Base-by-base conservation (phyloP, 164 flowering plant genomes). In the Stephania japonica region DNA sequence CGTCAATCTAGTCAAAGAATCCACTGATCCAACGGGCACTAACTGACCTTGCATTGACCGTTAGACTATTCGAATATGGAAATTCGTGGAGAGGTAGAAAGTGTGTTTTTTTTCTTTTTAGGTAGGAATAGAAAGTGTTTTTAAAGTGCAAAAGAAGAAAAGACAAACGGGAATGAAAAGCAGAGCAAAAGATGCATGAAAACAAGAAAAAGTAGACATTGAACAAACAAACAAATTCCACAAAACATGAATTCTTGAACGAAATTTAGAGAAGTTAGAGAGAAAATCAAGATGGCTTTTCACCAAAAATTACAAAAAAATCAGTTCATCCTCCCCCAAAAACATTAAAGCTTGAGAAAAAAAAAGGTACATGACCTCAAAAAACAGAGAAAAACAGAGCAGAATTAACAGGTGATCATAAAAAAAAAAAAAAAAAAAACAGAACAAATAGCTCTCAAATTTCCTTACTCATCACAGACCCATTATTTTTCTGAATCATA, bases 401-500 rank as follows among this genome's bases (percentile, higher is more conserved):
- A 47, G 13, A 12, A 47, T 3, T 47, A 47, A 2, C 12, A 7
- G 53, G 19, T 19, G 64, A 50, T 50, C 5, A 50, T 1, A 7
- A 50, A 14, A 13, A 50, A 19, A 50, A 50, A 50, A 13, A 13
- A 14, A 50, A 14, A 50, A 5, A 59, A 59, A 56, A 4, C n/a
- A 56, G n/a, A 14, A 16, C 7, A 56, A 56, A 5, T 50, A 5
- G 10, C n/a, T 16, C 19, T 19, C n/a, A 56, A 19, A 59, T 59
- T 24, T 59, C 64, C 64, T 71, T 42, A 71, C 73, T 62, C 32
- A 71, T 47, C 73, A 19, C 23, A n/a, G 7, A 21, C 5, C 23
- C 64, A 27, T 16, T 61, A 11, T 81, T 79, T 69, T 81, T 56
- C 63, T 79, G 86, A 76, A 44, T 7, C 92, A 93, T 80, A 1